These are phyloP conservation scores for Acanthamoeba rhysodes DNA, from an alignment of 208 protist species.

Conservation along the genomic window DNA sequence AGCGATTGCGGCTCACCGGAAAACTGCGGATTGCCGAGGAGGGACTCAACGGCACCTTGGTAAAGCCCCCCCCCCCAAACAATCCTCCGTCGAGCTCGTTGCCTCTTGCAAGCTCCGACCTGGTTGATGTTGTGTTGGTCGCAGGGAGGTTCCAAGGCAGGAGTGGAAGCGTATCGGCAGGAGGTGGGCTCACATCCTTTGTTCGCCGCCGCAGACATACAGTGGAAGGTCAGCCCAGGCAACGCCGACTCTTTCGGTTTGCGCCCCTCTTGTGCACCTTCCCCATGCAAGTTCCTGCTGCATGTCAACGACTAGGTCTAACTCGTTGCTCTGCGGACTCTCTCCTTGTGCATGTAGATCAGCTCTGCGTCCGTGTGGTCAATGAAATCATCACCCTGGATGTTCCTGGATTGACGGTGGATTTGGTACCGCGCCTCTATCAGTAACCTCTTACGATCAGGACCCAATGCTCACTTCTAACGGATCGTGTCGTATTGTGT, in stretches of 20 bases:
- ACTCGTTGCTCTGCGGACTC: too few relatives aligned
- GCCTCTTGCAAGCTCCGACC: too few relatives aligned
- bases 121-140: too few relatives aligned
- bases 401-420: not conserved
- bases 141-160: not conserved
- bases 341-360: not conserved
- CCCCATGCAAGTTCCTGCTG: too few relatives aligned
- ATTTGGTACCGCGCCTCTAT: not conserved
- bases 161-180: not conserved
- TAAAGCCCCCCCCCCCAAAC: too few relatives aligned
- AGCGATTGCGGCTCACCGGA: not conserved
- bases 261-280: not conserved
- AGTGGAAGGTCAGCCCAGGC: constrained; percentile 40
- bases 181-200: constrained; percentile 22
- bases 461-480: too few relatives aligned
- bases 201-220: not conserved
- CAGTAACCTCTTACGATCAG: too few relatives aligned
- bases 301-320: too few relatives aligned
- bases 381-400: constrained; percentile 64
- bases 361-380: constrained; percentile 25
- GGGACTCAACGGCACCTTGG: not conserved
- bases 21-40: constrained; percentile 37
- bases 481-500: too few relatives aligned
- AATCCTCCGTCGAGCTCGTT: not conserved
- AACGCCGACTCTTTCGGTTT: not conserved